Conservation (phyloP, 2,329 filamentous ascomycete species). For the Fusarium dimerum region DNA sequence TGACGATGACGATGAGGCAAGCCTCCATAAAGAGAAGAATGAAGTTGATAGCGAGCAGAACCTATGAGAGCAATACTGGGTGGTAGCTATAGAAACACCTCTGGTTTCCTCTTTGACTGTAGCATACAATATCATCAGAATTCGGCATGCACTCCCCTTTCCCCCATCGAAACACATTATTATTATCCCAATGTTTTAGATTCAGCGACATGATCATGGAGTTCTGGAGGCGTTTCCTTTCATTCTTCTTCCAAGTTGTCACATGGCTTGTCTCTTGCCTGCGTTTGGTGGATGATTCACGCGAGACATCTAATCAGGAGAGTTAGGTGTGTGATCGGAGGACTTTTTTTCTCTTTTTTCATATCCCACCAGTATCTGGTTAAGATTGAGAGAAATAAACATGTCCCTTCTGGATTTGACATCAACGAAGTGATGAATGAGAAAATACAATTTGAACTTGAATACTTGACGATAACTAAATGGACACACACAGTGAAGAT, state of each 20-base stretch:
- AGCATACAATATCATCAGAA: not conserved
- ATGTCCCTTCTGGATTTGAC: no score
- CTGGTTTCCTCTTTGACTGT: not conserved
- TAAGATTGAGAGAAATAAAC: no score
- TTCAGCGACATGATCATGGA: not conserved
- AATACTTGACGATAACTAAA: no score
- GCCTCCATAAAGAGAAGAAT: not conserved
- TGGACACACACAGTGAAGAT: no score
- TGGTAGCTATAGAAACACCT: no score
- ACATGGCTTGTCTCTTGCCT: no score
- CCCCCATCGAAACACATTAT: not conserved
- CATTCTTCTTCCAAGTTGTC: not conserved
- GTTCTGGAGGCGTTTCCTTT: not conserved
- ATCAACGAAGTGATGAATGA: no score
- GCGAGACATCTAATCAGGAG: not conserved
- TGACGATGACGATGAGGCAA: constrained; percentile 11
- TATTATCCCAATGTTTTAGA: not conserved
- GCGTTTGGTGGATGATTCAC: not conserved
- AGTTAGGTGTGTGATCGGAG: no score
- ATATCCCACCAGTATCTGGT: no score
- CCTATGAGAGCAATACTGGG: not conserved
- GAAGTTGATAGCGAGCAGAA: not conserved
- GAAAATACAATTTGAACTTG: no score
- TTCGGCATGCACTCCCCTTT: not conserved
- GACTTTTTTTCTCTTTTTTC: no score